phyloP scores from a whole-genome alignment of 2,329 filamentous ascomycete species.

The Chaetomiaceae sp. region DNA sequence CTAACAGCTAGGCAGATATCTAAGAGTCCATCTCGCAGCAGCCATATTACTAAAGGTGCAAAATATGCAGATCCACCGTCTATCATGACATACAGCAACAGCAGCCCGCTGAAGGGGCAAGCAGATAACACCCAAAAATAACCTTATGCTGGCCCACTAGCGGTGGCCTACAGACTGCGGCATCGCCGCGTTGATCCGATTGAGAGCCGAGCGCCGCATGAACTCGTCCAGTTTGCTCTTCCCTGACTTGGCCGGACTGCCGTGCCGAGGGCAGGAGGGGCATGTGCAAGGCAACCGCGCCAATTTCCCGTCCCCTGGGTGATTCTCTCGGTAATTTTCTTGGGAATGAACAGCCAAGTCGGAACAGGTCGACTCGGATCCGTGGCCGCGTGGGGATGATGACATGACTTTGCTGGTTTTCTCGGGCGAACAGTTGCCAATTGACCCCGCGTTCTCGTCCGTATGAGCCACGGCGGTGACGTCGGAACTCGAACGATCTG shows the following conservation, averaged over 20 bases:
- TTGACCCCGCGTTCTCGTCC: constrained; percentile 9
- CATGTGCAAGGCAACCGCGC: constrained; percentile 9
- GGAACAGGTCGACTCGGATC: constrained; percentile 6
- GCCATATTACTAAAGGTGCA: constrained; percentile 11
- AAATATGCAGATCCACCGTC: constrained; percentile 4
- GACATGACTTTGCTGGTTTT: constrained; percentile 1
- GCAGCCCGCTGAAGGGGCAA: background rate
- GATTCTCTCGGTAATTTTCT: no score
- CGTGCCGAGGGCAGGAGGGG: constrained; percentile 3
- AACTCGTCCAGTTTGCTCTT: constrained; percentile 18
- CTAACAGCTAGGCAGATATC: constrained; percentile 7
- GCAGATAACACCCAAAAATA: constrained; percentile 9
- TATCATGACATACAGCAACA: constrained; percentile 4
- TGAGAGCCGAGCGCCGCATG: constrained; percentile 16
- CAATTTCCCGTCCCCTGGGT: no score
- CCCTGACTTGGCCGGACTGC: background rate
- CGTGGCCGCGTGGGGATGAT: background rate
- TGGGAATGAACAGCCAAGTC: background rate
- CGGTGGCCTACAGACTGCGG: background rate
- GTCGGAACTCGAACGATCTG: constrained; percentile 6
- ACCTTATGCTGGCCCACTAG: background rate
- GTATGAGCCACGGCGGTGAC: background rate
- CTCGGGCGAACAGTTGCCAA: constrained; percentile 12
- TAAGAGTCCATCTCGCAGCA: constrained; percentile 1
- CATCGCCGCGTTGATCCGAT: constrained; percentile 16